Evolutionary conservation across 2,329 filamentous ascomycete species (phyloP), one percentile per base, ranked within the genome.

Genomic region (Colletotrichum acutatum): DNA sequence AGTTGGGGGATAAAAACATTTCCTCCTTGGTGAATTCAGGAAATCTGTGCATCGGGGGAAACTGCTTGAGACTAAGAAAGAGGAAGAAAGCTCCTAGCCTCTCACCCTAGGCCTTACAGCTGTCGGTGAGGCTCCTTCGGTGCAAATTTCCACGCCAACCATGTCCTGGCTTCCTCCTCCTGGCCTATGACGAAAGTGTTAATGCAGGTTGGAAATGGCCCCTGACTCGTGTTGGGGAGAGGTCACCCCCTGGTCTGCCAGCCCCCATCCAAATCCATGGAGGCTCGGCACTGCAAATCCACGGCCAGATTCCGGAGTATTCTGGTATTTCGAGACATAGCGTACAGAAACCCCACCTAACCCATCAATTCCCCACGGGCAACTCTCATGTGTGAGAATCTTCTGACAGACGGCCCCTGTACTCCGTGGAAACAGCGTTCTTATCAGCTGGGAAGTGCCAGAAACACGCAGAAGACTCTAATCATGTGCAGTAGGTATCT

Each of bases 161-260:
- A 42, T 26, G 46, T 16, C 46, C 54, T 49, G 24, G 26, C 57
- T 52, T 56, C 19, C 5, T 26, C 42, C 42, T 42, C 34, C 54
- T 22, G 12, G 26, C n/a, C 42, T 70, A 70, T 72, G 70, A 65
- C 70, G 70, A 65, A 59, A n/a, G 5, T 37, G 70, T 69, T 60
- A 54, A 72, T 72, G 70, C 70, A 56, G 5, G 59, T 65, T 56
- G 22, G n/a, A n/a, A 22, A 22, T 28, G 37, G 28, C 62, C 68
- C 66, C 66, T 72, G 59, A 72, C 66, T 65, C 66, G 59, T 46
- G 66, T 54, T 12, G 37, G 37, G 37, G 26, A 59, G 57, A 24
- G 28, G 28, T 22, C 24, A 6, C 24, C 34, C 58, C 34, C 34
- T 26, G 12, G 28, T 14, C 24, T 30, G 19, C 26, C 22, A 46